phyloP scores from a whole-genome alignment of 805 yeast species.

The Priceomyces medius region DNA sequence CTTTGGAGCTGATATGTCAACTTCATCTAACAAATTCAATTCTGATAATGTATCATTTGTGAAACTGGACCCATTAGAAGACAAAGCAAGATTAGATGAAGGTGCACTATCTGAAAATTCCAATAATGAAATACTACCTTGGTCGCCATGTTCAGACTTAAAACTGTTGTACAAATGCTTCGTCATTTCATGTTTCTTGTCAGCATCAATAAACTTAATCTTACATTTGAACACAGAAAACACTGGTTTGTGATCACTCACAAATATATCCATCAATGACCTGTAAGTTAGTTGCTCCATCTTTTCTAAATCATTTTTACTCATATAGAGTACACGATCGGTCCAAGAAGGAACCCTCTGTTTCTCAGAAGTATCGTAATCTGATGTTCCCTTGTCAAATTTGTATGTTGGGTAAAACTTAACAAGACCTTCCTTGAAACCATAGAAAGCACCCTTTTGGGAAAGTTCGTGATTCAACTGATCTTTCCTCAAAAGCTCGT shows the following conservation, averaged over 20 bases:
- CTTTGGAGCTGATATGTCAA: conserved; percentile 19
- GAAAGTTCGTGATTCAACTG: conserved; percentile 78
- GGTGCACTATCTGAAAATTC: conserved; percentile 10
- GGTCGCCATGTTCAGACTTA: conserved; percentile 27
- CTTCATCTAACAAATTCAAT: conserved; percentile 35
- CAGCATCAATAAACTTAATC: conserved; percentile 63
- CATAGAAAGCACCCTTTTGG: conserved; percentile 67
- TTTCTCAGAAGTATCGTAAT: conserved; percentile 88
- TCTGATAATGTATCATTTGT: conserved; percentile 31
- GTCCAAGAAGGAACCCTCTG: conserved; percentile 97
- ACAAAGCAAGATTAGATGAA: conserved; percentile 9
- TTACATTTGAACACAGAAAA: conserved; percentile 70
- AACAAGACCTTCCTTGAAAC: conserved; percentile 78
- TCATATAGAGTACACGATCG: conserved; percentile 75
- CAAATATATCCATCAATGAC: conserved; percentile 53
- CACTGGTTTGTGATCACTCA: conserved; percentile 93
- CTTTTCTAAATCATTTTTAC: conserved; percentile 29
- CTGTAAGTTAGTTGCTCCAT: conserved; percentile 68
- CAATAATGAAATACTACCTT: conserved; percentile 13
- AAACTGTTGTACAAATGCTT: conserved; percentile 27
- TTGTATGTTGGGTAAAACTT: conserved; percentile 90
- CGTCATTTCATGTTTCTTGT: conserved; percentile 26
- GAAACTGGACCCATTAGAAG: conserved; percentile 15
- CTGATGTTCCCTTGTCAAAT: conserved; percentile 80
- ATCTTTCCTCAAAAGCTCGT: conserved; percentile 63